Evolutionary conservation across 345 rosid species (phyloP), one percentile per base, ranked within the genome.

Genomic region (Salix koriyanagi): DNA sequence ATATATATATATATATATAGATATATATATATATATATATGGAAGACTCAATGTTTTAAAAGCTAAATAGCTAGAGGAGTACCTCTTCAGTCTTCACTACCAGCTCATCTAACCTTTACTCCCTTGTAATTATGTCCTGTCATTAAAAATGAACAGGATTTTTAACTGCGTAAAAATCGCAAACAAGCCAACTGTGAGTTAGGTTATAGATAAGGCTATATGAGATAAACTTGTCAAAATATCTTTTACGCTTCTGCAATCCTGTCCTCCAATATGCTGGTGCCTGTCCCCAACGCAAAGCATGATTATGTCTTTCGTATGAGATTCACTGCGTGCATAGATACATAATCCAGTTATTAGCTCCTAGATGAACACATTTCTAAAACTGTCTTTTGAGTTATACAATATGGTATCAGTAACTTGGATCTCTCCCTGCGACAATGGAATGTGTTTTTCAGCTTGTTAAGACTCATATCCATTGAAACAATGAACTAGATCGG

Each of bases 21-120:
- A n/a, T n/a, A n/a, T n/a, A n/a, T n/a, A n/a, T n/a, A 84, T 80
- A 34, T 34, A 4, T 34, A 3, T 32, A 3, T 34, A 0, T 39
- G 42, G 11, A 76, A 73, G 76, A 77, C 77, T 77, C 84, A 72
- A 70, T 41, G 77, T 79, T 76, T 84, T 76, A 76, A 85, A 76
- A 65, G 56, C 21, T 28, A 26, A 13, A 26, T 44, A 62, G 32
- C 56, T 52, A 4, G 54, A 72, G 61, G 21, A 65, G 62, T 77
- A 78, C 77, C 75, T 84, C 85, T 76, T 72, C 50, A 44, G 50
- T 44, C 50, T 44, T 44, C 50, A 44, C 50, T 41, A 56, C 76
- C 77, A 21, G 70, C 69, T 71, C 72, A 56, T 77, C 58, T 70
- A 61, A 76, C 71, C 75, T 72, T 36, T 48, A 26, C 65, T 52